A percentile compares a stretch with the other conserved stretches of the same genome.
These are phyloP conservation scores for Aphanomyces stellatus DNA, from an alignment of 352 stramenopile species.

Conservation along the genomic window DNA sequence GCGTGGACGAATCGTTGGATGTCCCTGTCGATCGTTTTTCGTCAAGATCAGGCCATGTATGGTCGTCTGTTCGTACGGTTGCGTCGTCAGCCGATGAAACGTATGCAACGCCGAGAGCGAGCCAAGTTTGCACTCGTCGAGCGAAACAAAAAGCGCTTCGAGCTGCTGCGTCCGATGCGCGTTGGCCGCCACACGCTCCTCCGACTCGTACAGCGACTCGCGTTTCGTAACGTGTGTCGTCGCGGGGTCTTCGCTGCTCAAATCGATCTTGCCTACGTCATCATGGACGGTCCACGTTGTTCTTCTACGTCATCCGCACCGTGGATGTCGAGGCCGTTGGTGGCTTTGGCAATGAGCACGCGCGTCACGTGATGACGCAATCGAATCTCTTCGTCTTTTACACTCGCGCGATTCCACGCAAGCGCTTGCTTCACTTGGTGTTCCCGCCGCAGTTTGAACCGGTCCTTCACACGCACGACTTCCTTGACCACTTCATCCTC, in stretches of 20 bases:
- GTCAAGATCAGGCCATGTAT: neutral
- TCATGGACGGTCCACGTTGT: neutral
- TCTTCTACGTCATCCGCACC: neutral
- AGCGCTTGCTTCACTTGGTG: conserved; percentile 1
- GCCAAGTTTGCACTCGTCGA: neutral
- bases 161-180: neutral
- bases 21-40: neutral
- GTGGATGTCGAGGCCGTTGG: conserved; percentile 17
- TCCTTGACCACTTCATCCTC: conserved; percentile 3
- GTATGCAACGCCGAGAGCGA: conserved; percentile 3
- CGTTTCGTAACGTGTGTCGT: neutral
- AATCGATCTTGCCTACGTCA: conserved; percentile 12
- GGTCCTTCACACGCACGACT: neutral
- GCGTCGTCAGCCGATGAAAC: neutral
- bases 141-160: neutral
- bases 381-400: conserved; percentile 2
- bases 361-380: conserved; percentile 11
- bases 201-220: neutral
- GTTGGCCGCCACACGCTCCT: neutral
- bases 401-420: neutral
- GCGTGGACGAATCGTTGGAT: neutral
- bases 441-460: neutral
- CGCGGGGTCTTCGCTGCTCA: neutral
- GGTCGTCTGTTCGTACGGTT: neutral
- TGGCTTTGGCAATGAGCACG: neutral